Percentiles rank a stretch among this genome's conserved stretches.
phyloP scores from a whole-genome alignment of 192 early-diverging fungal genomes.

The Backusella australiensis region DNA sequence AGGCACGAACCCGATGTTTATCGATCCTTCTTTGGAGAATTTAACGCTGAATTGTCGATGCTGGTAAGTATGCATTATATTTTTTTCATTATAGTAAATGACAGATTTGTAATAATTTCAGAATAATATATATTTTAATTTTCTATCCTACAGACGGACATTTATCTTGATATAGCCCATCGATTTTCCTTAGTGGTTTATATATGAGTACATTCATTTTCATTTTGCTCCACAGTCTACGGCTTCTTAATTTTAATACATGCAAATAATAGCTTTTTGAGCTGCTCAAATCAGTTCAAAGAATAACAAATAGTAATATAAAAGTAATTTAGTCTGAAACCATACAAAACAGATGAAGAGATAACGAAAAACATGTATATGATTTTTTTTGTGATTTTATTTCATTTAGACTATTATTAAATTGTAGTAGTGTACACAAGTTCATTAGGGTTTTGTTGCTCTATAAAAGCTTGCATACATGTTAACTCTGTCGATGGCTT shows the following conservation, averaged over 20 bases:
- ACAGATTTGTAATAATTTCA: not conserved
- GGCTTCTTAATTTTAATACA: too few species aligned
- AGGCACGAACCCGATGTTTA: not conserved
- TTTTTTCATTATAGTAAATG: not conserved
- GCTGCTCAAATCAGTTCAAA: too few species aligned
- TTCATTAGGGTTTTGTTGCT: conserved; percentile 21
- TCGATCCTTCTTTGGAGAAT: not conserved
- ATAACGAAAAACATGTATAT: not conserved
- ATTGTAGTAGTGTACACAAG: not conserved
- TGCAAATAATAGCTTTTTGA: too few species aligned
- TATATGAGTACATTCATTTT: too few species aligned
- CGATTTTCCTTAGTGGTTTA: not conserved
- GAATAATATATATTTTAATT: not conserved
- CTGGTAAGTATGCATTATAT: not conserved
- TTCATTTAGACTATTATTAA: not conserved
- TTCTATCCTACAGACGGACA: not conserved
- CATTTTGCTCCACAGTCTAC: too few species aligned
- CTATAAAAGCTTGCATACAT: conserved; percentile 78
- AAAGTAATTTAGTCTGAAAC: too few species aligned
- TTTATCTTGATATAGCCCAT: not conserved
- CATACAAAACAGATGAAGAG: too few species aligned
- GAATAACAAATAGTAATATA: too few species aligned
- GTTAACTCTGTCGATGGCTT: conserved; percentile 78
- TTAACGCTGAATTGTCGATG: not conserved
- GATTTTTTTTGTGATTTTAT: not conserved